Evolutionary conservation across 371 early-diverging fungal species (phyloP), one percentile per base, ranked within the genome.

Genomic region (Apophysomyces trapeziformis): DNA sequence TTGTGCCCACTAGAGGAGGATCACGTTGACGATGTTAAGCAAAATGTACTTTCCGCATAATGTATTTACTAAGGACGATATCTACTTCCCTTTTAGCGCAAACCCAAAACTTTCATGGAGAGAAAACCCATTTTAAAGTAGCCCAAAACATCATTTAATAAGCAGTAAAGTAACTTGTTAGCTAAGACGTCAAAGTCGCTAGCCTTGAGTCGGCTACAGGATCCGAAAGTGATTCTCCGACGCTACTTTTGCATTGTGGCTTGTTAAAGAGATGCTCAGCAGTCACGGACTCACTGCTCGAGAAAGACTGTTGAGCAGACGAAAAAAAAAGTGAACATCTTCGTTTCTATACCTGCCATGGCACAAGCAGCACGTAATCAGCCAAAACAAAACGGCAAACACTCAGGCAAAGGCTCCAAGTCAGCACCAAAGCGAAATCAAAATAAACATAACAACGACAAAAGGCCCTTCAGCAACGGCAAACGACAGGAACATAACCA

Each of bases 291-390:
- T n/a, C 21, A 7, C 54, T 26, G 32, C 16, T 21, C 21, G 21
- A 50, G 54, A 50, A 50, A 21, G 54, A 21, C 21, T n/a, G 18
- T 26, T 26, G 54, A 50, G 32, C 21, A 9, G 54, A 50, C 16
- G 32, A 9, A 47, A 47, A 47, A 47, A 47, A 47, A 50, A 50
- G 21, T 21, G 54, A 7, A 21, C 4, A 5, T 18, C 4, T 21
- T 50, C 21, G n/a, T 50, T 50, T 21, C 46, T 50, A 7, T 21
- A n/a, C 54, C 54, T 50, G 18, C 11, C 47, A 50, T 50, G 54
- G 54, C 54, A 50, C 54, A 16, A 8, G 9, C 54, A 50, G 18
- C 54, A 50, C 54, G 54, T 21, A 50, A 50, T 21, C 54, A 50
- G 21, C 54, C 16, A 21, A 50, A 50, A 18, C 54, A 26, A 50